phyloP scores from a whole-genome alignment of 2,329 filamentous ascomycete genomes.

The Fusarium sp. region DNA sequence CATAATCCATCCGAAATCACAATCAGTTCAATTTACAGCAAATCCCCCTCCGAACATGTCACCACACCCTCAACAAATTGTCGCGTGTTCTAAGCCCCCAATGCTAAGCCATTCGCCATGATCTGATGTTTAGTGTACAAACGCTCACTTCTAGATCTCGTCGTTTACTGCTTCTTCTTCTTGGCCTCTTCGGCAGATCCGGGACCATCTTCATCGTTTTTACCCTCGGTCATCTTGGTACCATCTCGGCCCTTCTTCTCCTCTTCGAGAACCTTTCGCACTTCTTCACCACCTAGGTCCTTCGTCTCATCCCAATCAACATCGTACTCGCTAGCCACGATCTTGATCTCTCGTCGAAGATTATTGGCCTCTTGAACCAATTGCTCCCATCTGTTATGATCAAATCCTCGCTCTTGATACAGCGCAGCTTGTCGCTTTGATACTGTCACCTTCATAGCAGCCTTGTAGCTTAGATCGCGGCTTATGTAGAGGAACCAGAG shows the following conservation, averaged over 20 bases:
- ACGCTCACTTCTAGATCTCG: neutral
- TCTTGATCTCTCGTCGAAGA: constrained; percentile 81
- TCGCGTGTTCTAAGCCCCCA: constrained; percentile 8
- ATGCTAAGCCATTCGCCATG: constrained; percentile 26
- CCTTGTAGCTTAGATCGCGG: constrained; percentile 86
- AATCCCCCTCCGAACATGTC: constrained; percentile 1
- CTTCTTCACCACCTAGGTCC: constrained; percentile 78
- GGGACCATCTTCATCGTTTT: constrained; percentile 51
- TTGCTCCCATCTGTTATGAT: constrained; percentile 80
- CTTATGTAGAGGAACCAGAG: constrained; percentile 96
- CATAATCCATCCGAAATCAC: constrained; percentile 4
- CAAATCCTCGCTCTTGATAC: constrained; percentile 81
- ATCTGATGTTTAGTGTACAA: constrained; percentile 30
- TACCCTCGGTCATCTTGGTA: constrained; percentile 54
- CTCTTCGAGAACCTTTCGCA: constrained; percentile 67
- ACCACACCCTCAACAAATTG: constrained; percentile 9
- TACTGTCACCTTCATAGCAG: constrained; percentile 88
- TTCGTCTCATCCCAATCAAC: constrained; percentile 86
- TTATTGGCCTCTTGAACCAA: constrained; percentile 84
- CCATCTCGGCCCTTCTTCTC: constrained; percentile 58
- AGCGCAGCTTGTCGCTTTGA: constrained; percentile 80
- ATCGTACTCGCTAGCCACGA: constrained; percentile 86
- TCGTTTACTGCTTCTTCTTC: constrained; percentile 39
- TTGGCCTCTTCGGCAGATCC: constrained; percentile 40
- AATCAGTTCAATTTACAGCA: constrained; percentile 8